Base-by-base conservation (phyloP, 108 stramenopile genomes). In the Schizochytrium sp. region DNA sequence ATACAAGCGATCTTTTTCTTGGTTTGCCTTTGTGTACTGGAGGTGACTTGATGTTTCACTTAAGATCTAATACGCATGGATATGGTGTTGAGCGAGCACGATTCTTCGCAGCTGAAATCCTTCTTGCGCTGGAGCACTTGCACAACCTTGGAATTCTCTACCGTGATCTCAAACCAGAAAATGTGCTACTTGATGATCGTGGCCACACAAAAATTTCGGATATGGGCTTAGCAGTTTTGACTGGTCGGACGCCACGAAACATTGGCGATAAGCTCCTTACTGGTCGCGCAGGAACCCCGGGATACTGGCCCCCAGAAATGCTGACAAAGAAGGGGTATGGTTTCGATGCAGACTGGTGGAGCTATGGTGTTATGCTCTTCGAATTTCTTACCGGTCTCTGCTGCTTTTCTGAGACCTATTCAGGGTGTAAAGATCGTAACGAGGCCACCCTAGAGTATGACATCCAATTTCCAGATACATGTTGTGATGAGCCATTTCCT, bases 341-440 rank as follows among this genome's bases (percentile, higher is more conserved):
- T 8, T 94, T 95, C 61, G 97, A 96, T 2, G 98, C 98, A 4
- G 98, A 99, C 89, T 99, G 98, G 98, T 99, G 98, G 98, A 95
- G 95, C 89, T 93, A 98, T n/a, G 98, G 98, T 10, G 98, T 98
- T 3, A 93, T 99, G 50, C 90, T 98, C 59, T 99, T 97, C 90
- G 98, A 98, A 90, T 98, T 99, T 97, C 93, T 98, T 8, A 97
- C 97, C 0, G 97, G 98, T 13, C 94, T 99, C 1, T 98, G 98
- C 38, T 97, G 97, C 47, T 99, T 99, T 92, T 99, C 76, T 5
- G 76, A 83, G 76, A 55, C 76, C 15, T 55, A 83, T 53, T 55
- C 28, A 47, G 53, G 53, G 28, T 83, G 76, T 53, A 83, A 99
- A 73, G 96, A 96, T 92, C 93, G 97, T 88, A 97, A 98, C 90